phyloP scores from a whole-genome alignment of 2,329 filamentous ascomycete genomes.

The Hypomyces rosellus region DNA sequence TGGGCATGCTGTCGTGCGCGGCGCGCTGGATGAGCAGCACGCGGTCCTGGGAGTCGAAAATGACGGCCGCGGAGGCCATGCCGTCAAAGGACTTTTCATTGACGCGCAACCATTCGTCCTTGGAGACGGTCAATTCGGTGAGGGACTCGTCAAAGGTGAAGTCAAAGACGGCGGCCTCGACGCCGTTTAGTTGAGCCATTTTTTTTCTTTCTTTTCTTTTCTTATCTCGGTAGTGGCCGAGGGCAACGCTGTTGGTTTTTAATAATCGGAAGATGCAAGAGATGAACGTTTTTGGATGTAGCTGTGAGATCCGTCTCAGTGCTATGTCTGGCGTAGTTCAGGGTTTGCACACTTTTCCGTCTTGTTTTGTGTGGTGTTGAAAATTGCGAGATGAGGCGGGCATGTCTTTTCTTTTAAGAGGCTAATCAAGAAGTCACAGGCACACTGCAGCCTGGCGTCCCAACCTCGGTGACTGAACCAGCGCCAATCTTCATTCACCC shows the following conservation, averaged over 20 bases:
- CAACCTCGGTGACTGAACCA: no score
- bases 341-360: no score
- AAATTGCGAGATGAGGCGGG: no score
- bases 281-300: no score
- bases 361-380: no score
- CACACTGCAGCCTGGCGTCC: no score
- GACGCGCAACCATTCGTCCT: slow-evolving; percentile 6
- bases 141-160: slow-evolving; percentile 9
- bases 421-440: no score
- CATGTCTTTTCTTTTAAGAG: no score
- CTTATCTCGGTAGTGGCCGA: neutral
- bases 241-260: neutral
- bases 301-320: no score
- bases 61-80: slow-evolving; percentile 27
- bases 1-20: slow-evolving; percentile 37
- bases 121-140: slow-evolving; percentile 3
- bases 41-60: slow-evolving; percentile 27
- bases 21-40: slow-evolving; percentile 43
- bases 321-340: no score
- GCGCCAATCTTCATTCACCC: no score
- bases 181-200: slow-evolving; percentile 20
- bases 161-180: neutral
- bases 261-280: no score
- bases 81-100: slow-evolving; percentile 20
- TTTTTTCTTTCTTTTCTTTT: slow-evolving; percentile 4